phyloP scores from a whole-genome alignment of 306 rosid species.

The Fragaria vesca region DNA sequence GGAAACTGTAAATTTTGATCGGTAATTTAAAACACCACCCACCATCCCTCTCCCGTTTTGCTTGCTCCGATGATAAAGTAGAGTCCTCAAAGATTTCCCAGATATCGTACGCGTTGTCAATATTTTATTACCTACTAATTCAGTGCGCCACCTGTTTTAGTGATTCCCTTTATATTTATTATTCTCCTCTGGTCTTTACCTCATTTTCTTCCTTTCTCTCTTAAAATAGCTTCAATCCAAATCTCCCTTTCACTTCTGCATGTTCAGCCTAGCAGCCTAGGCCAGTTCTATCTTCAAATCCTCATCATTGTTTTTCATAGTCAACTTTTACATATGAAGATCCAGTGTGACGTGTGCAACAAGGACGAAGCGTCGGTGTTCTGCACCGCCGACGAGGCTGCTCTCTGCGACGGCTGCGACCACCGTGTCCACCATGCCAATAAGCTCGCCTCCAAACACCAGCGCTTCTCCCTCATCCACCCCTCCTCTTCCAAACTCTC shows the following conservation, averaged over 20 bases:
- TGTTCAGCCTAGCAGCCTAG: background rate
- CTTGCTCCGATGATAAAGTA: background rate
- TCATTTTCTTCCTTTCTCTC: background rate
- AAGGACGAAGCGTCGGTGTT: slow-evolving; percentile 63
- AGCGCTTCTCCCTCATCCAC: slow-evolving; percentile 72
- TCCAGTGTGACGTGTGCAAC: slow-evolving; percentile 87
- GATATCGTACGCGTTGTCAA: background rate
- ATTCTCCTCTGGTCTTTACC: background rate
- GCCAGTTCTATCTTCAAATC: background rate
- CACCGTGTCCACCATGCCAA: slow-evolving; percentile 95
- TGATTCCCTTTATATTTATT: background rate
- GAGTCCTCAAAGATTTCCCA: background rate
- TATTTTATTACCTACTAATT: slow-evolving; percentile 1
- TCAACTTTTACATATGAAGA: slow-evolving; percentile 51
- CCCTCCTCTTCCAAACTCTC: slow-evolving; percentile 38
- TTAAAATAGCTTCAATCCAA: background rate
- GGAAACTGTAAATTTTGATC: background rate
- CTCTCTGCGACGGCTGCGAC: slow-evolving; percentile 74
- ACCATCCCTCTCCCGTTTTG: background rate
- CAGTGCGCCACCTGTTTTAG: background rate
- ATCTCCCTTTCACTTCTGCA: background rate
- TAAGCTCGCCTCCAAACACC: slow-evolving; percentile 91
- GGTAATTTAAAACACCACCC: background rate
- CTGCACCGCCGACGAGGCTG: slow-evolving; percentile 98
- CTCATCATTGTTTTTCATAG: background rate